Percentiles rank a stretch among this genome's conserved stretches.
Conservation (phyloP, 225 moss, liverwort and hornwort species). For the Antitrichia curtipendula region DNA sequence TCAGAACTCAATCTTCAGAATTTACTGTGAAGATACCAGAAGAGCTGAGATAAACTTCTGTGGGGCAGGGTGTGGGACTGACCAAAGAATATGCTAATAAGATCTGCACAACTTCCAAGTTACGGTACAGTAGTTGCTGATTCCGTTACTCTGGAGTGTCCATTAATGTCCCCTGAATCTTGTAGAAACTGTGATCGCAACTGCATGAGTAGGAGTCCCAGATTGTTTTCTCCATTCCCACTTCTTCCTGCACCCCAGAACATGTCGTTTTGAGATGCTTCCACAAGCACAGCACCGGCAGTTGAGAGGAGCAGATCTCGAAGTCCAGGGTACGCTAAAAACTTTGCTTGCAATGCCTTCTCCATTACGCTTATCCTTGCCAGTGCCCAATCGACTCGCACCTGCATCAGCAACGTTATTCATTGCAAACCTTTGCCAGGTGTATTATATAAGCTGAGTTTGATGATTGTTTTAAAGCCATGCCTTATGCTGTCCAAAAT, state of each 20-base stretch:
- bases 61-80: not conserved
- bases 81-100: not conserved
- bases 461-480: not conserved
- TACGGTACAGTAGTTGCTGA: slow-evolving; percentile 14
- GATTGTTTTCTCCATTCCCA: slow-evolving; percentile 62
- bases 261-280: slow-evolving; percentile 68
- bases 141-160: slow-evolving; percentile 1
- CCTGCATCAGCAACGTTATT: slow-evolving; percentile 22
- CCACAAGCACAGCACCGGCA: slow-evolving; percentile 54
- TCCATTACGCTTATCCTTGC: slow-evolving; percentile 58
- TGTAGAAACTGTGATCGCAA: slow-evolving; percentile 39
- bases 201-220: slow-evolving; percentile 71
- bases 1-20: too few relatives aligned
- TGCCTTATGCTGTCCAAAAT: not conserved
- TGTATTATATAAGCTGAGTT: not conserved
- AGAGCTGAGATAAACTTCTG: not conserved
- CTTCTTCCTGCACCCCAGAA: slow-evolving; percentile 76
- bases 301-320: slow-evolving; percentile 61
- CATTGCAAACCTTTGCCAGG: not conserved
- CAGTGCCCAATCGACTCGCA: slow-evolving; percentile 63
- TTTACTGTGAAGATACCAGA: not conserved
- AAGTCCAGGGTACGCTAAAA: slow-evolving; percentile 48
- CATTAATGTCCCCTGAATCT: slow-evolving; percentile 9
- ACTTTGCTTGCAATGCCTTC: slow-evolving; percentile 60
- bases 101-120: not conserved